Evolutionary conservation across 768 basidiomycete species (phyloP), one percentile per base, ranked within the genome.

Genomic region (Leccinum aurantiacum): DNA sequence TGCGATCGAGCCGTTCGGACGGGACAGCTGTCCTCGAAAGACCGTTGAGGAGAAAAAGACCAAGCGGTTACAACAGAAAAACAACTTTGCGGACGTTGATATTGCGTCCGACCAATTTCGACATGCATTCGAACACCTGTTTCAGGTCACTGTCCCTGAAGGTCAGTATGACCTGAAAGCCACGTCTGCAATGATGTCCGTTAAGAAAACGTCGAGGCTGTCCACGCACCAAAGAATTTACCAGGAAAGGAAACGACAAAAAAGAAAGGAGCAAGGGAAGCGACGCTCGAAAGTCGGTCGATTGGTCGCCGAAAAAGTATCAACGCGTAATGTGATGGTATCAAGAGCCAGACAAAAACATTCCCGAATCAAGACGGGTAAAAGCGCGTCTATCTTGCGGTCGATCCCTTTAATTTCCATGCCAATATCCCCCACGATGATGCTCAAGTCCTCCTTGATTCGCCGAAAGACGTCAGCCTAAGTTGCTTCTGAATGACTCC

Each of bases 41-140:
- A 35, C 35, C 35, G 13, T 35, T 0, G 35, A 31, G 9, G 2
- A 24, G 24, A 24, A 24, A 24, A 24, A 24, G 24, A 25, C 24
- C 24, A 25, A 25, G 24, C 24, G 33, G 4, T 31, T 31, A 31
- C 3, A 0, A 31, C 29, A 62, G 7, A 62, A 65, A 66, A 6
- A 67, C 52, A 4, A 73, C 31, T 13, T 75, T 65, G 10, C 64
- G 71, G 25, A 79, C 66, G 25, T 70, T 56, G 19, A 80, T 29
- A 15, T 75, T 72, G 0, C 37, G 59, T 22, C 70, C 72, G 3
- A 63, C 70, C 8, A 70, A 1, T 6, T 69, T 65, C 38, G 71
- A 65, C 51, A 79, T 71, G 19, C 53, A 59, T 25, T 73, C 58
- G 6, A 74, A 57, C 37, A 79, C 57, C 25, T 68, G 46, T 9